Percentiles rank a stretch among this genome's conserved stretches.
Evolutionary conservation across 805 yeast genomes (phyloP).

Genomic region (Kuraishia molischiana): DNA sequence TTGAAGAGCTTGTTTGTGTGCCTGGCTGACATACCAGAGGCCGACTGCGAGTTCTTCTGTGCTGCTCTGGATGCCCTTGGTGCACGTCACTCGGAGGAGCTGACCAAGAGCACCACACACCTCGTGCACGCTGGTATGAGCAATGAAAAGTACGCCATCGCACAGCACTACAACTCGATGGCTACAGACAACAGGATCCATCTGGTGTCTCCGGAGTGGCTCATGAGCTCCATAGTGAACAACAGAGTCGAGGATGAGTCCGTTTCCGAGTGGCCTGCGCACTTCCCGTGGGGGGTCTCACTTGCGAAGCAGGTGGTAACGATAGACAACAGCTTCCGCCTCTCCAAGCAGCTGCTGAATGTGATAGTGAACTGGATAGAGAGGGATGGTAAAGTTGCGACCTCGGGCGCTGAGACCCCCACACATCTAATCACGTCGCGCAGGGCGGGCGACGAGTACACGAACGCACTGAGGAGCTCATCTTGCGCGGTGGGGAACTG

Average conservation of each 20-base stretch:
- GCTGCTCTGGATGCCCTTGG: constrained; percentile 69
- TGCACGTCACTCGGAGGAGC: constrained; percentile 54
- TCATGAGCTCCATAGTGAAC: constrained; percentile 31
- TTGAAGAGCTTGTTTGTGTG: constrained; percentile 55
- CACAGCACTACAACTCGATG: constrained; percentile 26
- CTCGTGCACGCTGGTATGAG: constrained; percentile 45
- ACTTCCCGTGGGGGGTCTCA: too few species aligned
- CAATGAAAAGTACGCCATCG: constrained; percentile 51
- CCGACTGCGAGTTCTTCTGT: constrained; percentile 57
- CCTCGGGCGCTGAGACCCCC: too few species aligned
- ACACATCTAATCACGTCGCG: too few species aligned
- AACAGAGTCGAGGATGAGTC: neutral
- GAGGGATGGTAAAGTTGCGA: too few species aligned
- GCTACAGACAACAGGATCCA: constrained; percentile 30
- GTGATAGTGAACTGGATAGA: too few species aligned
- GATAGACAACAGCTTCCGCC: too few species aligned
- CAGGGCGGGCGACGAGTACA: too few species aligned
- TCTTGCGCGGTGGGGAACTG: too few species aligned
- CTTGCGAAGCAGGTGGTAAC: too few species aligned
- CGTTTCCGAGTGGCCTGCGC: too few species aligned
- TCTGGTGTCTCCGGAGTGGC: constrained; percentile 76
- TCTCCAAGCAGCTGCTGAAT: too few species aligned
- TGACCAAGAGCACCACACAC: constrained; percentile 74
- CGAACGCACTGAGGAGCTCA: too few species aligned
- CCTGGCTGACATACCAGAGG: constrained; percentile 43